Base-by-base conservation (phyloP, 495 filamentous ascomycete species). In the Stereocaulon alpinum region DNA sequence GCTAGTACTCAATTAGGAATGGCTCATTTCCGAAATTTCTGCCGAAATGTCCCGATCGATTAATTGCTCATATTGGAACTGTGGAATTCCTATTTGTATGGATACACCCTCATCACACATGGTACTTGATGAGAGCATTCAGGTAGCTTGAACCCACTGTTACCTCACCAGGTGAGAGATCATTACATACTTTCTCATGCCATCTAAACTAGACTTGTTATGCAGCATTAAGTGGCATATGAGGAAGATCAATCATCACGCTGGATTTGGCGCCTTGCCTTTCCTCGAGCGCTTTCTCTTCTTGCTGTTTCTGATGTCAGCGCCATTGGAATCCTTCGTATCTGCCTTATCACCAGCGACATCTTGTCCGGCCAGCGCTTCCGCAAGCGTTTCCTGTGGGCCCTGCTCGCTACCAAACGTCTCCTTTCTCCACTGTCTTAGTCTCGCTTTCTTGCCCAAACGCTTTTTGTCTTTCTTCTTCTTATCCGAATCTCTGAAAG, bases 391-490 rank as follows among this genome's bases (percentile, higher is more conserved):
- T 37, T 68, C 64, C 32, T 65, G 66, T 2, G 86, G 80, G 1
- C 80, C 86, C 7, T 87, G 73, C 67, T 82, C 85, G 63, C 80
- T 76, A 3, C 93, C 93, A 76, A 96, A 98, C 2, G 86, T 88
- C 56, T 96, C 93, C 73, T 86, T 85, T 58, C 93, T 82, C 93
- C 93, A 97, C 72, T 96, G 79, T 67, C 88, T 76, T 54, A 97
- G 73, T 32, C 90, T 80, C 29, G 87, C 88, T 73, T 96, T 96
- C 81, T 96, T 97, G 60, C 88, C 86, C 37, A 95, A 77, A 64
- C 79, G 80, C 74, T 92, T 95, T 74, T 84, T 84, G 67, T 98
- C 93, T 64, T 84, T 85, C 59, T 74, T 75, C 76, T 97, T 96
- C 80, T 91, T 91, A 66, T 89, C 88, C 1, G 74, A 71, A 67